Conservation (phyloP, 768 basidiomycete species). For the Wakefieldia striispora region DNA sequence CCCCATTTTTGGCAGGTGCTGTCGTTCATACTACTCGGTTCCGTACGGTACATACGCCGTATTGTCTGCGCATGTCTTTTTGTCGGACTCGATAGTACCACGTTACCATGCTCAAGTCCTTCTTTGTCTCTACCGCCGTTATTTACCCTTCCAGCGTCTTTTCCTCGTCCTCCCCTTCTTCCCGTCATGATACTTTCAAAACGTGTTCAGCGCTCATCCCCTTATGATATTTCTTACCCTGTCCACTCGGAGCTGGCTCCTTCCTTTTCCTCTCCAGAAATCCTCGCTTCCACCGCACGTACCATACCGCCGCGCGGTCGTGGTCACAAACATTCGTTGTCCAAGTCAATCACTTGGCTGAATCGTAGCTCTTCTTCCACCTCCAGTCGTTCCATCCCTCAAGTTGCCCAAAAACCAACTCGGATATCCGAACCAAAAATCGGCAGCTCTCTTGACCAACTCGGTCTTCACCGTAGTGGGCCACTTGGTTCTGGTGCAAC, state of each 20-base stretch:
- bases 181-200: constrained; percentile 20
- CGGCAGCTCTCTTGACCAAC: constrained; percentile 31
- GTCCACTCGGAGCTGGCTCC: constrained; percentile 29
- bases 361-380: constrained; percentile 35
- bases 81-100: neutral
- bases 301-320: constrained; percentile 29
- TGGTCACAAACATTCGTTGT: constrained; percentile 36
- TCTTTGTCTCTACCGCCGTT: constrained; percentile 11
- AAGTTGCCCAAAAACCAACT: constrained; percentile 37
- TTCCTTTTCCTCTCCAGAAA: constrained; percentile 12
- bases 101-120: constrained; percentile 2
- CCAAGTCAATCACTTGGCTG: constrained; percentile 45
- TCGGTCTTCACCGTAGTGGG: constrained; percentile 39
- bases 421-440: constrained; percentile 46
- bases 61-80: constrained; percentile 14
- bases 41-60: neutral
- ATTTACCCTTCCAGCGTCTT: constrained; percentile 4
- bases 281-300: constrained; percentile 30
- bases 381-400: constrained; percentile 23
- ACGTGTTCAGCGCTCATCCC: constrained; percentile 19
- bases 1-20: constrained; percentile 25
- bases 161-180: neutral
- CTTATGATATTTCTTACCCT: constrained; percentile 9
- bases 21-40: constrained; percentile 15
- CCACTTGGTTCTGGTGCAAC: constrained; percentile 69